Conservation (phyloP, 2,329 filamentous ascomycete genomes). For the Beauveria pseudobassiana region DNA sequence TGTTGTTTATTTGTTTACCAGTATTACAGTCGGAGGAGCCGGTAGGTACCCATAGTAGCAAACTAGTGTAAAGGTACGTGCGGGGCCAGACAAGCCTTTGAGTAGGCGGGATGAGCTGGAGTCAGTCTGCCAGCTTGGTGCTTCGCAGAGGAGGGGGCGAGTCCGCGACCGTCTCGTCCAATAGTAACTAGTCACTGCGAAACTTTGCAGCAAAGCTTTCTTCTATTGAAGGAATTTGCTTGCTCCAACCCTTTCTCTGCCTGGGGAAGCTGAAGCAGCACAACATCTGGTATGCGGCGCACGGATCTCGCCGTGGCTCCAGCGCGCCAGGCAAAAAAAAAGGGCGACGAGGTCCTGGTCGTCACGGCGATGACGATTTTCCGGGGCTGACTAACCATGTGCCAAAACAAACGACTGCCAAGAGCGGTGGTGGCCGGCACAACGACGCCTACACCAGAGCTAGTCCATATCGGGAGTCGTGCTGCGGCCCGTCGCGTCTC, state of each 20-base stretch:
- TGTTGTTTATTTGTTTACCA: constrained; percentile 12
- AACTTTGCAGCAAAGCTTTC: neutral
- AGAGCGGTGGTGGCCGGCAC: neutral
- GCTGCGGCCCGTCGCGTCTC: constrained; percentile 7
- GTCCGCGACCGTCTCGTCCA: neutral
- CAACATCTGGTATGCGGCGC: constrained; percentile 6
- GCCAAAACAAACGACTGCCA: neutral
- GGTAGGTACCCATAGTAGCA: neutral
- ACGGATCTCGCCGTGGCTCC: constrained; percentile 1
- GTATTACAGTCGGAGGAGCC: neutral
- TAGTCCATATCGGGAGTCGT: neutral
- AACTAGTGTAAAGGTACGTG: neutral
- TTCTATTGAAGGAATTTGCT: neutral
- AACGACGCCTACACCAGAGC: neutral
- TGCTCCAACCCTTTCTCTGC: neutral
- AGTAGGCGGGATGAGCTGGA: neutral
- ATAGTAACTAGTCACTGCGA: neutral
- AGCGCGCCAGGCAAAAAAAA: neutral
- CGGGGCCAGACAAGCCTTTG: neutral
- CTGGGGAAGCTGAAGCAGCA: neutral
- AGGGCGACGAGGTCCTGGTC: constrained; percentile 17
- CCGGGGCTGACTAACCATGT: constrained; percentile 8
- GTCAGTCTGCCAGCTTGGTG: neutral
- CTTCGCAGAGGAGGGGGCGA: neutral
- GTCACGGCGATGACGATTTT: constrained; percentile 28